Evolutionary conservation across 305 asterid species (phyloP).

Genomic region (Solanum hybrid): DNA sequence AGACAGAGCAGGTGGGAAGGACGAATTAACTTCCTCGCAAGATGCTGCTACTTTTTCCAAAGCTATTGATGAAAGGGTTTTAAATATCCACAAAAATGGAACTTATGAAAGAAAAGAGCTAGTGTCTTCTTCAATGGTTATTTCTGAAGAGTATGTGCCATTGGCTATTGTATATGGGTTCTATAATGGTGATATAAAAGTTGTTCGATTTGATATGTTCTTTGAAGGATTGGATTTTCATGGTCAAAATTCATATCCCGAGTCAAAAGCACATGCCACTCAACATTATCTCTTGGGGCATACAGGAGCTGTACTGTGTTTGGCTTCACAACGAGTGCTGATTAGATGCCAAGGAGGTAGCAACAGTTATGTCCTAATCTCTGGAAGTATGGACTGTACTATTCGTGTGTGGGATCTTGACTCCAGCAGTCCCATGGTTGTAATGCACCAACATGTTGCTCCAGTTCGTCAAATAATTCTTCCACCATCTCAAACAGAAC

Average conservation of each 20-base stretch:
- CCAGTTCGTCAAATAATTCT: conserved; percentile 88
- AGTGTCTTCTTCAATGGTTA: conserved; percentile 91
- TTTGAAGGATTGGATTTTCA: conserved; percentile 36
- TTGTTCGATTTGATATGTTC: conserved; percentile 56
- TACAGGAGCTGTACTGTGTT: conserved; percentile 77
- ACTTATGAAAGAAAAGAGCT: conserved; percentile 28
- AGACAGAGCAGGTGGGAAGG: conserved; percentile 13
- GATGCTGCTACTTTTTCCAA: conserved; percentile 16
- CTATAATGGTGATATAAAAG: conserved; percentile 68
- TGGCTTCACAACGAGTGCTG: conserved; percentile 75
- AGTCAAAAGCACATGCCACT: conserved; percentile 30
- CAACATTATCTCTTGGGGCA: conserved; percentile 66
- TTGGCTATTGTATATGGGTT: conserved; percentile 87
- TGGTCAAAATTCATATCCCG: conserved; percentile 22
- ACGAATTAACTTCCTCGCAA: conserved; percentile 5
- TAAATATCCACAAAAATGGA: conserved; percentile 15
- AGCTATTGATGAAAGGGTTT: conserved; percentile 12
- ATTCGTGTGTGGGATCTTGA: conserved; percentile 93
- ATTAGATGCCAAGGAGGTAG: conserved; percentile 36
- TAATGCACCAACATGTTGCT: conserved; percentile 89
- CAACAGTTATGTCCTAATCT: conserved; percentile 59
- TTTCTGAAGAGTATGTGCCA: conserved; percentile 64
- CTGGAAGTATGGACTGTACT: conserved; percentile 94
- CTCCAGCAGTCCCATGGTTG: conserved; percentile 49
- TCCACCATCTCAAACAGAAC: conserved; percentile 55